Evolutionary conservation across 257 asterid genomes (phyloP), one percentile per base, ranked within the genome.

Genomic region (Vinca minor): DNA sequence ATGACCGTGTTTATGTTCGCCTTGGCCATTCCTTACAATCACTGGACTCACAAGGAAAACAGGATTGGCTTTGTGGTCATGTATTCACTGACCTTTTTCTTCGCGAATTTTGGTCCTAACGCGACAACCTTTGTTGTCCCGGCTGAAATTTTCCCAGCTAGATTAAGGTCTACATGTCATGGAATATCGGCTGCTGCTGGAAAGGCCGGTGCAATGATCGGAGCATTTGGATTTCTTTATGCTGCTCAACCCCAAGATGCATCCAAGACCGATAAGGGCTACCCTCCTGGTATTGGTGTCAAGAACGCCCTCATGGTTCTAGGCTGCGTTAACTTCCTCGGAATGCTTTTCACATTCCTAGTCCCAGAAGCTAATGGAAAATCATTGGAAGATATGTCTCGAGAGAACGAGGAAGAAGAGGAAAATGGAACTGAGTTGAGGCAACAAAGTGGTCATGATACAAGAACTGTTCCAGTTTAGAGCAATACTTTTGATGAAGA

Each of bases 121-220:
- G 76, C 85, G 1, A 80, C 85, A 2, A 80, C 85, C 1, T 80
- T 80, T 14, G 82, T 80, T 0, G 82, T 76, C 4, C 82, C 85
- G 0, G 85, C 85, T 0, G 85, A 80, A 50, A 57, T 76, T 3
- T 80, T 80, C 74, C 85, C 85, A 0, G 79, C 82, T 10, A 48
- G 85, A 61, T 42, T 80, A 17, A 65, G 85, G 64, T 73, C 85
- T 3, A 80, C 85, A 0, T 80, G 85, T 69, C 85, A 80, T 13
- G 82, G 85, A 0, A 80, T 80, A 60, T 76, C 84, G 2, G 81
- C 84, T 3, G 84, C 84, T 9, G 71, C 81, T 0, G 84, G 84
- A 2, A 79, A 79, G 46, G 81, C 81, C 0, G 84, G 84, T 0
- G 84, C 84, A 8, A 79, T 76, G 1, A 39, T 79, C 0, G 84